Evolutionary conservation across 2,329 filamentous ascomycete species (phyloP).

Genomic region (Clonostachys solani): DNA sequence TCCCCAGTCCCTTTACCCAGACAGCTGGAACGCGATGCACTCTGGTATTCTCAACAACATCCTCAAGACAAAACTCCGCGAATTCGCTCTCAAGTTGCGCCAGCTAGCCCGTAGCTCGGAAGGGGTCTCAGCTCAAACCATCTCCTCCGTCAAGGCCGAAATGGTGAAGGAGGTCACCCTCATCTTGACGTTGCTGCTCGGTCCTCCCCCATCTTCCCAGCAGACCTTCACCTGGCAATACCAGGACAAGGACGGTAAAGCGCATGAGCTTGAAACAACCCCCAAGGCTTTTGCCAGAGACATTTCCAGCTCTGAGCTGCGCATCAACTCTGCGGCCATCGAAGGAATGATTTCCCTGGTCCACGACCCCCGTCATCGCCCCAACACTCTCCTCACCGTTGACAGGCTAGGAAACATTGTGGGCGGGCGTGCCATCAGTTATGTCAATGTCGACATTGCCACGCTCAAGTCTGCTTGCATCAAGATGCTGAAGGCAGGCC

Average conservation of each 20-base stretch:
- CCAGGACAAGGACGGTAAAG: slow-evolving; percentile 62
- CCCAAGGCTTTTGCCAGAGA: slow-evolving; percentile 70
- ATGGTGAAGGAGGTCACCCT: slow-evolving; percentile 79
- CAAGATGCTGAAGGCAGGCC: slow-evolving; percentile 70
- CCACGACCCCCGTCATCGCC: slow-evolving; percentile 77
- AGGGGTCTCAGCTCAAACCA: slow-evolving; percentile 20
- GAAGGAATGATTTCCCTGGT: slow-evolving; percentile 74
- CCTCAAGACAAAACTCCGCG: slow-evolving; percentile 81
- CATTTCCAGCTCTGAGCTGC: slow-evolving; percentile 56
- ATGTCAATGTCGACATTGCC: slow-evolving; percentile 76
- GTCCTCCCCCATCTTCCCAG: slow-evolving; percentile 68
- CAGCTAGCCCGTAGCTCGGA: slow-evolving; percentile 33
- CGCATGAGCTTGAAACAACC: slow-evolving; percentile 58
- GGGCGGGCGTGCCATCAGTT: slow-evolving; percentile 70
- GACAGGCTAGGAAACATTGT: slow-evolving; percentile 77
- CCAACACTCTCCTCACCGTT: slow-evolving; percentile 70
- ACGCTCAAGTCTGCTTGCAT: slow-evolving; percentile 71
- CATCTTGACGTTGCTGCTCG: slow-evolving; percentile 78
- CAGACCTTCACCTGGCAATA: slow-evolving; percentile 78
- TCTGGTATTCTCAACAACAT: slow-evolving; percentile 67
- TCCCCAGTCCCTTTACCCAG: slow-evolving; percentile 76
- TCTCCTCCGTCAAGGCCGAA: slow-evolving; percentile 56
- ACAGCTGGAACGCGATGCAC: slow-evolving; percentile 73
- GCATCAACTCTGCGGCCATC: slow-evolving; percentile 53
- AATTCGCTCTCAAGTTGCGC: slow-evolving; percentile 74